Evolutionary conservation across 768 basidiomycete species (phyloP).

Genomic region (Termitomyces sp.): DNA sequence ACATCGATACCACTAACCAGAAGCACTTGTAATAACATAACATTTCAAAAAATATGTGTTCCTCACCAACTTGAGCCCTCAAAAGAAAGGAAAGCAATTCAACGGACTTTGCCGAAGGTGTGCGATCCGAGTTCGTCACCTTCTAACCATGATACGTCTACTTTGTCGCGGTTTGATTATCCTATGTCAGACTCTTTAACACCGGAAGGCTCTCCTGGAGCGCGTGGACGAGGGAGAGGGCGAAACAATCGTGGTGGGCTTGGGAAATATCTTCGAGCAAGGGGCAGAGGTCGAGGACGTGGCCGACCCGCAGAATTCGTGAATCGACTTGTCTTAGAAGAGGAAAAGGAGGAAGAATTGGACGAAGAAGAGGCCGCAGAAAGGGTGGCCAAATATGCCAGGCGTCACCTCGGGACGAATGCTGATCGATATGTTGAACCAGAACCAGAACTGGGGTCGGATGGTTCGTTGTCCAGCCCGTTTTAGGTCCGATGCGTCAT

Average conservation of each 20-base stretch:
- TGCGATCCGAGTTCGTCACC: neutral
- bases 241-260: conserved; percentile 14
- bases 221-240: conserved; percentile 10
- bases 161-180: neutral
- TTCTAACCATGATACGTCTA: neutral
- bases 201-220: neutral
- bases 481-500: neutral
- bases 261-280: conserved; percentile 13
- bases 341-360: conserved; percentile 42
- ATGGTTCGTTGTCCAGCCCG: conserved; percentile 39
- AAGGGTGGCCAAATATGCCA: conserved; percentile 42
- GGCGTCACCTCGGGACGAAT: conserved; percentile 60
- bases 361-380: conserved; percentile 48
- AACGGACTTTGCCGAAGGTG: neutral
- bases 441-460: conserved; percentile 63
- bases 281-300: conserved; percentile 30
- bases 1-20: neutral
- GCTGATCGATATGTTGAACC: conserved; percentile 70
- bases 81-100: neutral
- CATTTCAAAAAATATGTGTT: neutral
- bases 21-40: too few relatives aligned
- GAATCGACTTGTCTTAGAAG: conserved; percentile 26
- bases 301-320: conserved; percentile 34
- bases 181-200: neutral
- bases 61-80: neutral